These are phyloP conservation scores for Schizosaccharomyces lindneri DNA, from an alignment of 805 yeast genomes.

Conservation along the genomic window DNA sequence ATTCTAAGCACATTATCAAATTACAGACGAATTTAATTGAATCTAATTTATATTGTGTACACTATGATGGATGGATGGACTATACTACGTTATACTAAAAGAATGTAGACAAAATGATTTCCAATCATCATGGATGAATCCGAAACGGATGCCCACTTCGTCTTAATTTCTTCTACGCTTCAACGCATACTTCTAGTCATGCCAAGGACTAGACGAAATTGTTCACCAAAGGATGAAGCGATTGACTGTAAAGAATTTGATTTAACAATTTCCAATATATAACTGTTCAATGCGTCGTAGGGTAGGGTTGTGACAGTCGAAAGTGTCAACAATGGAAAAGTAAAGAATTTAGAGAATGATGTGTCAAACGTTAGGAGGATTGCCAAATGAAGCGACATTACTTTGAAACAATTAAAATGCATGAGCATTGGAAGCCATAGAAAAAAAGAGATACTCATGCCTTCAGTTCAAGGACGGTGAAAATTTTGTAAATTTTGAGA, in stretches of 20 bases:
- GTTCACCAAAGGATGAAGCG: not conserved
- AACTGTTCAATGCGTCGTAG: not conserved
- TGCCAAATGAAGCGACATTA: no score
- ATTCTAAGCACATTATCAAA: not conserved
- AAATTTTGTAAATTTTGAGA: no score
- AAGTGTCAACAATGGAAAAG: no score
- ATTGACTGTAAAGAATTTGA: not conserved
- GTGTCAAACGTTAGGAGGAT: no score
- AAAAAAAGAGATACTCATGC: no score
- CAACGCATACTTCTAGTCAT: not conserved
- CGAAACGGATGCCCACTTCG: conserved; percentile 1
- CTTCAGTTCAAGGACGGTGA: no score
- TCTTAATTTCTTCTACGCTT: not conserved
- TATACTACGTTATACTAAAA: not conserved
- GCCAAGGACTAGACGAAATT: not conserved
- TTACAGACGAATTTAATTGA: not conserved
- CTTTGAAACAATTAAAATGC: no score
- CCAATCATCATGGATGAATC: not conserved
- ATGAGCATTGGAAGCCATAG: no score
- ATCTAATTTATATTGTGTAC: no score
- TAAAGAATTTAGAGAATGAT: no score
- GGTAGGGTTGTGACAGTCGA: not conserved
- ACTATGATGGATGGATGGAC: not conserved
- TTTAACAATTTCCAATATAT: not conserved
- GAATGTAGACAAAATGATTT: not conserved